Base-by-base conservation (phyloP, 2,329 filamentous ascomycete species). In the Talaromyces sp. region DNA sequence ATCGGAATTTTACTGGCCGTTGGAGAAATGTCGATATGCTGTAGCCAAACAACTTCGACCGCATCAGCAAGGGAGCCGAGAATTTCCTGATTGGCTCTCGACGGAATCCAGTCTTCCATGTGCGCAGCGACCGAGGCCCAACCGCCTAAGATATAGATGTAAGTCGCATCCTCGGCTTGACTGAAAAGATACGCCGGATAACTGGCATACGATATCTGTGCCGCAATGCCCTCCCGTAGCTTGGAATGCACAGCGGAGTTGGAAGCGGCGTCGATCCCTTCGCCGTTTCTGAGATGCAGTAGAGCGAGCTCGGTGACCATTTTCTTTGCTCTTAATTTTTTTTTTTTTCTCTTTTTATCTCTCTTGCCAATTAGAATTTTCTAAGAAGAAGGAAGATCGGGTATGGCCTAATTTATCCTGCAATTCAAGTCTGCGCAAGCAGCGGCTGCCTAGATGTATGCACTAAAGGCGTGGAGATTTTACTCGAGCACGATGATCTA, bases 121-220 rank as follows among this genome's bases (percentile, higher is more conserved):
- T 83, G 81, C 57, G 76, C 72, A 1, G 68, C 69, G 3, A 79
- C 66, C 3, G 76, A 80, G 1, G 74, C 69, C 81, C 80, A 83
- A 62, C 74, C 75, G 8, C 79, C 80, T 7, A 82, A 56, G 12
- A 83, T 72, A 67, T 81, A 82, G 23, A 79, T 67, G 10, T 69
- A 67, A 0, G 69, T 66, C 0, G 77, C 75, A 62, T 82, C 76
- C 60, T 83, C 77, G n/a, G 77, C 53, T 57, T 82, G 78, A 27
- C 76, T 73, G 42, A 77, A 72, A 65, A 75, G 76, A 60, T 73
- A 69, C 51, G 80, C 79, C 0, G 68, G 63, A 28, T 73, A 70
- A 0, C 68, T 67, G 0, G 79, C 78, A 60, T 69, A 77, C 1
- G 67, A 61, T 57, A 75, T 69, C 68, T 81, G 77, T 14, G 70